Evolutionary conservation across 176 grass and related monocot species (phyloP).

Genomic region (Dendrocalamus sinicus): DNA sequence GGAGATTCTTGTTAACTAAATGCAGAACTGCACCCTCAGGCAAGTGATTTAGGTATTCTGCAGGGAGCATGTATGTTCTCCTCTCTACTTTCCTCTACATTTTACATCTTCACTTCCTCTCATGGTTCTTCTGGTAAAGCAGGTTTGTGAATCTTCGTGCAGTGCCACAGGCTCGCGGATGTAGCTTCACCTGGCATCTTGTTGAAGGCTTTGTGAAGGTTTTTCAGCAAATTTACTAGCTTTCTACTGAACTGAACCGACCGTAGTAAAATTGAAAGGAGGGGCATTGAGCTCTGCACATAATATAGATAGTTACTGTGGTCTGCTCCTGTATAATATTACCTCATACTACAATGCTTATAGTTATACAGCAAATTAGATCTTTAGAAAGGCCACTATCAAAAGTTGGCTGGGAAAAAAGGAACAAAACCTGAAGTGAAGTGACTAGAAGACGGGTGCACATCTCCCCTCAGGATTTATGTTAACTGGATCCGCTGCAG

Average conservation of each 20-base stretch:
- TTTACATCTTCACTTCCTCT: not conserved
- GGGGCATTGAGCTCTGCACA: not conserved
- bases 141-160: constrained; percentile 22
- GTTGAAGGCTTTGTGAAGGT: not conserved
- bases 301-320: not conserved
- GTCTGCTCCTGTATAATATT: not conserved
- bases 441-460: not conserved
- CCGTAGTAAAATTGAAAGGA: not conserved
- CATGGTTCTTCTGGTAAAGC: constrained; percentile 42
- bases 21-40: constrained; percentile 24
- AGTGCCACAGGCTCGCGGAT: not conserved
- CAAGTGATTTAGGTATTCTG: constrained; percentile 37
- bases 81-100: not conserved
- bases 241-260: not conserved
- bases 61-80: not conserved
- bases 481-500: not conserved
- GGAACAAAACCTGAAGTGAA: not conserved
- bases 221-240: not conserved
- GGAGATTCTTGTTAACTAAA: constrained; percentile 16
- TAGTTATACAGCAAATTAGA: not conserved
- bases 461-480: not conserved
- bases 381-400: not conserved
- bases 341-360: not conserved
- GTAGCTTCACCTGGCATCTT: constrained; percentile 10
- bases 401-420: not conserved